Evolutionary conservation across 306 rosid species (phyloP).

Genomic region (Echinosophora koreensis): DNA sequence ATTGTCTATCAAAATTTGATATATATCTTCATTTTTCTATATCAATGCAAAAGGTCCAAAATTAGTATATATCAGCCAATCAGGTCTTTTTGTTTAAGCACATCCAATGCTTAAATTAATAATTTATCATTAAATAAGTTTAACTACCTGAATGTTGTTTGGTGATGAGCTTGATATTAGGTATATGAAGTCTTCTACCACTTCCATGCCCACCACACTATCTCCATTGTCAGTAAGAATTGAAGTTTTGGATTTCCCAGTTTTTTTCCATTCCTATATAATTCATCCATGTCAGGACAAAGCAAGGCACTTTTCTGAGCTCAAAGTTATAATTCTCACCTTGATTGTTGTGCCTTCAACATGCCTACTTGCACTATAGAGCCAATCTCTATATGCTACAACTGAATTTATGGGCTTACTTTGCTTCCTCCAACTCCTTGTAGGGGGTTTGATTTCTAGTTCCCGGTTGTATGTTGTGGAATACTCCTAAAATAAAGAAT

Average conservation of each 20-base stretch:
- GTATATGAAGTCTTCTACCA: constrained; percentile 81
- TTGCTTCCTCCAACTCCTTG: constrained; percentile 74
- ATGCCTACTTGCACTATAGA: constrained; percentile 66
- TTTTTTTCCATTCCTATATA: constrained; percentile 76
- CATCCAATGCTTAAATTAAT: constrained; percentile 23
- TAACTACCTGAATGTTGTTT: constrained; percentile 74
- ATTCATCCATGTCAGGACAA: constrained; percentile 47
- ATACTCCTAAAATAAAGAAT: constrained; percentile 61
- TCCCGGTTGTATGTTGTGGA: constrained; percentile 63
- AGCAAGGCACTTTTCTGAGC: neutral
- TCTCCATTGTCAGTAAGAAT: constrained; percentile 64
- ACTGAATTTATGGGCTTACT: constrained; percentile 67
- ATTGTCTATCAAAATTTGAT: neutral
- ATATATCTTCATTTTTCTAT: neutral
- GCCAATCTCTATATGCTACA: constrained; percentile 71
- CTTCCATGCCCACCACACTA: constrained; percentile 64
- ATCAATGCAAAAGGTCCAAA: constrained; percentile 17
- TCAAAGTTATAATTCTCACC: constrained; percentile 54
- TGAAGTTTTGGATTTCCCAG: constrained; percentile 60
- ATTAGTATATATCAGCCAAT: neutral
- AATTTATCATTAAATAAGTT: neutral
- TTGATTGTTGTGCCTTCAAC: constrained; percentile 72
- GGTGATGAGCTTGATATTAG: constrained; percentile 66
- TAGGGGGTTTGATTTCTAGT: constrained; percentile 73
- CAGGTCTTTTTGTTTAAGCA: neutral